Conservation (phyloP, 495 filamentous ascomycete genomes). For the Lophiotrema nucula region DNA sequence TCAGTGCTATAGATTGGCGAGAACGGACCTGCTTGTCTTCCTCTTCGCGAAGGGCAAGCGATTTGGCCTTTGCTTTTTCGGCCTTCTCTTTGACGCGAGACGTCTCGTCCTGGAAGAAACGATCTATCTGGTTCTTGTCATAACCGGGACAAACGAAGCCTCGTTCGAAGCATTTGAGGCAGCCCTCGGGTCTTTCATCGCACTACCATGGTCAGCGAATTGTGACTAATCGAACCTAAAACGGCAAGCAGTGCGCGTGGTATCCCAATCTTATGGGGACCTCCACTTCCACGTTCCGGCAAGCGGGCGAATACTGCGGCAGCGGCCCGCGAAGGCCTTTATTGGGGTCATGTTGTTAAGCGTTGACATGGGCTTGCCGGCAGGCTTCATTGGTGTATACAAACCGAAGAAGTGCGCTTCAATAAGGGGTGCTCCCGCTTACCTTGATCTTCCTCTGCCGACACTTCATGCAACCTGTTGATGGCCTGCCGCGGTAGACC, state of each 20-base stretch:
- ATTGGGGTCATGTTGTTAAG: too few species aligned
- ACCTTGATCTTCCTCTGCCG: slow-evolving; percentile 29
- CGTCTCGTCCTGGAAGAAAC: slow-evolving; percentile 26
- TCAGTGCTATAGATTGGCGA: background rate
- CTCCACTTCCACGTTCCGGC: too few species aligned
- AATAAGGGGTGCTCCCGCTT: background rate
- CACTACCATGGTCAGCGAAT: slow-evolving; percentile 8
- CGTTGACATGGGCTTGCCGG: too few species aligned
- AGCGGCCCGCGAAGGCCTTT: too few species aligned
- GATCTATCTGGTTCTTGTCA: slow-evolving; percentile 14
- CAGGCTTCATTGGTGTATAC: too few species aligned
- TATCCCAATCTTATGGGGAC: too few species aligned
- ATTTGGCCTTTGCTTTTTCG: slow-evolving; percentile 20
- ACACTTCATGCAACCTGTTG: slow-evolving; percentile 25
- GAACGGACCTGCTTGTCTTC: background rate
- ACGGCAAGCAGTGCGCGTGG: too few species aligned
- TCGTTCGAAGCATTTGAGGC: slow-evolving; percentile 19
- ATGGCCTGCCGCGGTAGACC: slow-evolving; percentile 31
- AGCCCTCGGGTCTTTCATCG: slow-evolving; percentile 22
- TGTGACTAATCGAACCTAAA: too few species aligned
- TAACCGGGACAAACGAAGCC: slow-evolving; percentile 25
- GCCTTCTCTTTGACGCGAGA: slow-evolving; percentile 13
- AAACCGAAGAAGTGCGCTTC: too few species aligned
- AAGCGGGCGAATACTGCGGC: too few species aligned
- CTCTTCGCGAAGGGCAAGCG: slow-evolving; percentile 12